A percentile compares a stretch with the other conserved stretches of the same genome.
Conservation (phyloP, 768 basidiomycete genomes). For the Peribolospora kevripleyi region DNA sequence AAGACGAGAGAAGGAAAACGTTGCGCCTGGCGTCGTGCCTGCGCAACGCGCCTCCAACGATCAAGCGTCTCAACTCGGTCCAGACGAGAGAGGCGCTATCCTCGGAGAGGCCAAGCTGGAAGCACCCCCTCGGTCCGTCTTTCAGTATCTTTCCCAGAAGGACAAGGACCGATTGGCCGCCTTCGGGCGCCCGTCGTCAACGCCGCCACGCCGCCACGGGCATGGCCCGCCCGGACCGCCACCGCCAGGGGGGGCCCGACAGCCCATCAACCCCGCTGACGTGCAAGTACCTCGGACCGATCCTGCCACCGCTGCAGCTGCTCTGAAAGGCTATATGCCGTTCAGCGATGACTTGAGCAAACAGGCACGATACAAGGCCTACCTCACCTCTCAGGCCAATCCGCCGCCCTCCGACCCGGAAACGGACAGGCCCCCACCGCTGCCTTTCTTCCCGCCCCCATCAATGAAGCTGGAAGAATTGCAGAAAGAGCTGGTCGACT, state of each 20-base stretch:
- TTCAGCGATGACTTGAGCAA: slow-evolving; percentile 50
- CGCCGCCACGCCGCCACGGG: neutral
- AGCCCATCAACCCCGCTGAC: slow-evolving; percentile 29
- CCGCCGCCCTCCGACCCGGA: slow-evolving; percentile 21
- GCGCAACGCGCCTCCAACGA: neutral
- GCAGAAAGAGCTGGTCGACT: slow-evolving; percentile 61
- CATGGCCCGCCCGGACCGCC: neutral
- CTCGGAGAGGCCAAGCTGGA: slow-evolving; percentile 60
- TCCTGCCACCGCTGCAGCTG: slow-evolving; percentile 59
- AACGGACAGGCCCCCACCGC: slow-evolving; percentile 17
- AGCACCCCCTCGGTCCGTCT: slow-evolving; percentile 52
- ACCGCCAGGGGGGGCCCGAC: slow-evolving; percentile 14
- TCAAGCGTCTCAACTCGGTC: neutral
- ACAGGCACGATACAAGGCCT: slow-evolving; percentile 62
- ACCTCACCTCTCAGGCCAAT: slow-evolving; percentile 45
- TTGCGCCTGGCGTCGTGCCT: neutral
- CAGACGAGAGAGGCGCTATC: slow-evolving; percentile 43
- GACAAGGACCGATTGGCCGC: slow-evolving; percentile 56
- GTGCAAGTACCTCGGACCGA: slow-evolving; percentile 23
- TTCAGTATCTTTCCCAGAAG: slow-evolving; percentile 81
- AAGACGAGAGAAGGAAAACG: slow-evolving; percentile 14
- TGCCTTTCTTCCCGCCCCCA: neutral
- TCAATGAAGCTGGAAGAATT: slow-evolving; percentile 31
- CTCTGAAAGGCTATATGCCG: slow-evolving; percentile 69
- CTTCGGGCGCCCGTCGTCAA: neutral